Base-by-base conservation (phyloP, 148 eudicot genomes). In the Rheum nobile region DNA sequence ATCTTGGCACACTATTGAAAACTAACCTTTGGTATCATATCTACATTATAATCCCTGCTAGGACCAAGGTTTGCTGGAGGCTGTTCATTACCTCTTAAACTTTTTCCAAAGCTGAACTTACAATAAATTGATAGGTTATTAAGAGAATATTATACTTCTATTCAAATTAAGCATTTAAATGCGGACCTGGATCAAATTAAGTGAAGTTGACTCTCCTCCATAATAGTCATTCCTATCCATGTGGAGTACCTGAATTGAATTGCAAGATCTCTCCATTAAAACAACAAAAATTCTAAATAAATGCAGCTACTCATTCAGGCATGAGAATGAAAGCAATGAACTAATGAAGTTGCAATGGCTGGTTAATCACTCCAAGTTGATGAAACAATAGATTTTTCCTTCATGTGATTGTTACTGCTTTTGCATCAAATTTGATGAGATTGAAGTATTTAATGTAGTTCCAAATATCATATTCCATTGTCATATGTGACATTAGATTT, bases 191-290 rank as follows among this genome's bases (percentile, higher is more conserved):
- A 73, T 83, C 71, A 95, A 90, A 81, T 95, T 91, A 47, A 95
- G 91, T 32, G 99, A 95, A 71, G 99, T 90, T 79, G 97, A 95
- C 74, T 94, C 98, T 79, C 96, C 98, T 77, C 98, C 98, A 76
- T 94, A 94, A 43, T 94, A 94, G 80, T 95, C 99, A 87, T 95
- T 95, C 78, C 98, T 89, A 77, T 95, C 99, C 99, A 95, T 95
- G 84, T 95, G 99, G 75, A 95, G 82, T 67, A 95, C 99, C 98
- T 94, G 85, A 67, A 75, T 47, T 91, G 82, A 52, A 74, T 47
- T 34, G 67, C 61, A 72, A 1, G 46, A 68, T 70, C n/a, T 67
- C 69, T 57, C 22, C 37, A 63, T 31, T 32, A 32, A 63, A 63
- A 63, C 69, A 4, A n/a, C n/a, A 63, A 9, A 12, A 1, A 14